Conservation (phyloP, 805 yeast genomes). For the Kuraishia piskuri region DNA sequence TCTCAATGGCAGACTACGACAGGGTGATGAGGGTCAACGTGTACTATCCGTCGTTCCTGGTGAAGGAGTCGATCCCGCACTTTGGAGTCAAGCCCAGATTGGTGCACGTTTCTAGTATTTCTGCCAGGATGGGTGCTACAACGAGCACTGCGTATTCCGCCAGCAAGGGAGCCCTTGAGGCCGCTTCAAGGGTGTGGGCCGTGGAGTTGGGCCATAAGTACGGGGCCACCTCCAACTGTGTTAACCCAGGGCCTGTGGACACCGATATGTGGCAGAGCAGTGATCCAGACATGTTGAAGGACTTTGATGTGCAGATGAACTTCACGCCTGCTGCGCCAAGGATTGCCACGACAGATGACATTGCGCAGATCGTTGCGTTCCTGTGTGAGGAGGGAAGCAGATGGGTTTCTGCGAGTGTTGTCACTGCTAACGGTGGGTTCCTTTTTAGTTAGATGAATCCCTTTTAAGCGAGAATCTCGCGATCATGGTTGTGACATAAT, state of each 20-base stretch:
- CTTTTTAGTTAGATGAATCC: background rate
- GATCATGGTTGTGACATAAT: too few species aligned
- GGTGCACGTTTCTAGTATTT: slow-evolving; percentile 8
- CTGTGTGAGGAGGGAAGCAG: slow-evolving; percentile 10
- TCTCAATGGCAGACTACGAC: slow-evolving; percentile 4
- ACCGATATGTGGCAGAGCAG: slow-evolving; percentile 11
- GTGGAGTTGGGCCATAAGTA: slow-evolving; percentile 11
- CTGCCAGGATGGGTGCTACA: slow-evolving; percentile 7
- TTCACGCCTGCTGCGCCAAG: slow-evolving; percentile 12
- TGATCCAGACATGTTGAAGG: slow-evolving; percentile 8
- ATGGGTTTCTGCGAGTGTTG: slow-evolving; percentile 11
- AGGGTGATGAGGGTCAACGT: slow-evolving; percentile 7
- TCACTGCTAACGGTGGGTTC: slow-evolving; percentile 12
- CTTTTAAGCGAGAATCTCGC: too few species aligned
- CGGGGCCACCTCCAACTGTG: slow-evolving; percentile 9
- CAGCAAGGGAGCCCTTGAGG: slow-evolving; percentile 12
- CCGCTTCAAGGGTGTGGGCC: slow-evolving; percentile 10
- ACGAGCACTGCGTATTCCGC: slow-evolving; percentile 7
- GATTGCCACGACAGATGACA: slow-evolving; percentile 13
- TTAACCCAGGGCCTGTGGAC: slow-evolving; percentile 9
- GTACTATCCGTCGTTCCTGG: slow-evolving; percentile 5
- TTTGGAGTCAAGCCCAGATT: slow-evolving; percentile 9
- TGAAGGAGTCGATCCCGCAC: slow-evolving; percentile 6
- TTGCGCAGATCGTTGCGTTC: slow-evolving; percentile 11
- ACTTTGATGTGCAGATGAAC: slow-evolving; percentile 4